Evolutionary conservation across 1,284 basidiomycete genomes (phyloP).

Genomic region (Stereum hirsutum): DNA sequence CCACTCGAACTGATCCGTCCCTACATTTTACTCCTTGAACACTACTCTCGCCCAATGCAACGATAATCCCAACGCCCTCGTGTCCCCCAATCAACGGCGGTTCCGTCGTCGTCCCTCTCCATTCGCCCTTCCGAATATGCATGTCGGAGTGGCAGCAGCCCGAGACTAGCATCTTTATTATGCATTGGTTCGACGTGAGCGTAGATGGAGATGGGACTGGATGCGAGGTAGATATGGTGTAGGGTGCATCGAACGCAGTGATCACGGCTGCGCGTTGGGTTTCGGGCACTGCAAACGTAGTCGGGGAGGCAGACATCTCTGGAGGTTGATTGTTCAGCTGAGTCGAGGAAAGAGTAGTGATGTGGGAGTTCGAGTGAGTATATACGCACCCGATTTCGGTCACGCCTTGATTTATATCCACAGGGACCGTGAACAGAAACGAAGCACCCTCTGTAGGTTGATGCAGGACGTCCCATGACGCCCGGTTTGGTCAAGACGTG

Average conservation of each 20-base stretch:
- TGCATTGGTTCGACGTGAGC: conserved; percentile 57
- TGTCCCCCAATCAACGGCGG: conserved; percentile 65
- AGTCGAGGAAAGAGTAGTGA: too few species aligned
- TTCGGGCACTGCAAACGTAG: conserved; percentile 33
- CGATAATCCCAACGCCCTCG: conserved; percentile 52
- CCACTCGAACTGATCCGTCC: conserved; percentile 32
- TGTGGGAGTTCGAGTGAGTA: background rate
- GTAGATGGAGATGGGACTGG: conserved; percentile 46
- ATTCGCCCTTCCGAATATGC: conserved; percentile 49
- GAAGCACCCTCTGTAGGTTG: too few species aligned
- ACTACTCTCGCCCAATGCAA: conserved; percentile 57
- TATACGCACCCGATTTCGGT: too few species aligned
- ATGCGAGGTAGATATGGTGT: conserved; percentile 24
- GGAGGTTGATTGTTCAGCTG: background rate
- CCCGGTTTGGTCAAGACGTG: too few species aligned
- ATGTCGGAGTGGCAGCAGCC: conserved; percentile 65
- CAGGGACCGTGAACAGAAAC: too few species aligned
- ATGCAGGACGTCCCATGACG: too few species aligned
- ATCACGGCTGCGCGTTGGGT: conserved; percentile 43
- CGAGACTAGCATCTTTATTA: conserved; percentile 57
- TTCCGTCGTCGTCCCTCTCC: conserved; percentile 35
- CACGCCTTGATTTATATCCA: too few species aligned
- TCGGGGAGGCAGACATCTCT: background rate
- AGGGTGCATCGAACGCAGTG: conserved; percentile 18
- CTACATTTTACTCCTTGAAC: conserved; percentile 21